Percentiles rank a stretch among this genome's conserved stretches.
Conservation (phyloP, 805 yeast species). For the Nakazawaea ambrosiae region DNA sequence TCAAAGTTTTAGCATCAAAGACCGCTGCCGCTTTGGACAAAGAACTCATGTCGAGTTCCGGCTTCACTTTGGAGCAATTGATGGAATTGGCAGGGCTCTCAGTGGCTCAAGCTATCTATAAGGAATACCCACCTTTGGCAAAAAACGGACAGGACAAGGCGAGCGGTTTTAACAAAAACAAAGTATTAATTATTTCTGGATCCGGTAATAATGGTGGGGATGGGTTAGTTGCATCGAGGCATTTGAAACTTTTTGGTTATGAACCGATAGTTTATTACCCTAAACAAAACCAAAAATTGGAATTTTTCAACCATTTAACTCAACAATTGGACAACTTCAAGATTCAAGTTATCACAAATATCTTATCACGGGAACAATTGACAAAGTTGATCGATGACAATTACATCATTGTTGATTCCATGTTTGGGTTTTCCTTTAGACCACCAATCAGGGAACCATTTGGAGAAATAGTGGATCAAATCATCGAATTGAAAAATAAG, state of each 20-base stretch:
- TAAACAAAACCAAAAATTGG: slow-evolving; percentile 47
- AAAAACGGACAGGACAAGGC: too few species aligned
- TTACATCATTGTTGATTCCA: slow-evolving; percentile 62
- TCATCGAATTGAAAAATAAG: slow-evolving; percentile 42
- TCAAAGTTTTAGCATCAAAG: slow-evolving; percentile 37
- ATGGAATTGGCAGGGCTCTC: slow-evolving; percentile 97
- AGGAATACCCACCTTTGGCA: slow-evolving; percentile 55
- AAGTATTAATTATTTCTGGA: slow-evolving; percentile 72
- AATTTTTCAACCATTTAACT: slow-evolving; percentile 50
- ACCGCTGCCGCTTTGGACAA: slow-evolving; percentile 75
- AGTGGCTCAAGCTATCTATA: slow-evolving; percentile 81
- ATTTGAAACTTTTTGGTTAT: slow-evolving; percentile 73
- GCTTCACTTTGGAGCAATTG: slow-evolving; percentile 76
- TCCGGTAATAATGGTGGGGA: slow-evolving; percentile 99
- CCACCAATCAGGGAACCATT: slow-evolving; percentile 86
- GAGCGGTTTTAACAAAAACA: slow-evolving; percentile 24
- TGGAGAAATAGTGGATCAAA: slow-evolving; percentile 34
- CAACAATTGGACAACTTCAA: slow-evolving; percentile 62
- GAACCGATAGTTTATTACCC: slow-evolving; percentile 78
- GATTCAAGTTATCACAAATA: slow-evolving; percentile 46
- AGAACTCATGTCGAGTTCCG: slow-evolving; percentile 81
- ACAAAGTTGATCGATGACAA: slow-evolving; percentile 25
- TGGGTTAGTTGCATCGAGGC: slow-evolving; percentile 93
- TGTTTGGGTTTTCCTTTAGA: slow-evolving; percentile 90
- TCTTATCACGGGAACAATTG: slow-evolving; percentile 21